A percentile compares a stretch with the other conserved stretches of the same genome.
phyloP scores from a whole-genome alignment of 2,329 filamentous ascomycete genomes.

The Trichoderma guizhouense region DNA sequence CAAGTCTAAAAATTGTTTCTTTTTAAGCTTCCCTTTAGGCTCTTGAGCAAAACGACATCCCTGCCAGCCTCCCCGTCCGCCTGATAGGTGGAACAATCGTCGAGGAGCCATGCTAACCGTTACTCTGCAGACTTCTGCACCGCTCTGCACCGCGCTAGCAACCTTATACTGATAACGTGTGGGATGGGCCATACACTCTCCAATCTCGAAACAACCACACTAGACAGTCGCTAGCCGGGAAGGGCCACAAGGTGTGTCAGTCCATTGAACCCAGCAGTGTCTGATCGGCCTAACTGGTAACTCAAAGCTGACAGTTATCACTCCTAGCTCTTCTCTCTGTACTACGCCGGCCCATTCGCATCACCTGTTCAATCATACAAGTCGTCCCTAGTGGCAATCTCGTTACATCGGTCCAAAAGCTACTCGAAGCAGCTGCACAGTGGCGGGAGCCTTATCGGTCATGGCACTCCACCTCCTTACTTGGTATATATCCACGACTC shows the following conservation, averaged over 20 bases:
- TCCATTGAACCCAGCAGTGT: not conserved
- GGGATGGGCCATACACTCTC: not conserved
- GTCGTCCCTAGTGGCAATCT: not conserved
- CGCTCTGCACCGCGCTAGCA: not conserved
- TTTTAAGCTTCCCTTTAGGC: conserved; percentile 10
- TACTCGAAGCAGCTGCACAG: not conserved
- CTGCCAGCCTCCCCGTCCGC: not conserved
- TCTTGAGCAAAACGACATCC: not conserved
- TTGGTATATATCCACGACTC: not conserved
- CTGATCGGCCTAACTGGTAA: not conserved
- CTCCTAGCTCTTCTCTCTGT: not conserved
- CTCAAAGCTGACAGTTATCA: not conserved
- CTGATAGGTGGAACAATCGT: conserved; percentile 11
- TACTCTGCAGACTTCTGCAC: not conserved
- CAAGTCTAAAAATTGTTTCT: conserved; percentile 1
- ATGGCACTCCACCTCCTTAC: not conserved
- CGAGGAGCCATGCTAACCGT: not conserved
- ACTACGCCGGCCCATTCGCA: not conserved
- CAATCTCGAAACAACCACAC: not conserved
- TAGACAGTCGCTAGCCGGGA: not conserved
- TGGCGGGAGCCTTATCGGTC: not conserved
- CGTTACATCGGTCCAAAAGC: conserved; percentile 10
- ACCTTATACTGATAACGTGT: not conserved
- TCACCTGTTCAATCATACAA: not conserved
- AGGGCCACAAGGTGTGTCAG: not conserved